Base-by-base conservation (phyloP, 345 rosid species). In the Aquilaria yunnanensis region DNA sequence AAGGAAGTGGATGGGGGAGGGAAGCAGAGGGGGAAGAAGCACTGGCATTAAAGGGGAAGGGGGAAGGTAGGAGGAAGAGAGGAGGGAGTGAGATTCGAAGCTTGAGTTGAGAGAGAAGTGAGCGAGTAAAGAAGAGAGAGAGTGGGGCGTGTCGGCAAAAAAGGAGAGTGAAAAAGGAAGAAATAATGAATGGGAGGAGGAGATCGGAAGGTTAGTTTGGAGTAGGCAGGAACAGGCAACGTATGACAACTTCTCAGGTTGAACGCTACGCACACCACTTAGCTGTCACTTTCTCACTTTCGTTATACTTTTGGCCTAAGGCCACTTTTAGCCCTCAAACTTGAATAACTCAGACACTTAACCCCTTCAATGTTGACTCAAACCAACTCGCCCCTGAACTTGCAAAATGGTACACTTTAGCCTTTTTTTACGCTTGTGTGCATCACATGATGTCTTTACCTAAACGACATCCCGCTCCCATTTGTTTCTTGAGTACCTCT, bases 31-130 rank as follows among this genome's bases (percentile, higher is more conserved):
- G 52, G 75, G 50, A 31, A 68, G 71, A 73, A 32, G 51, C 77
- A 71, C 43, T 52, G 75, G 76, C 85, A 77, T 80, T 80, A 80
- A 80, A 78, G 43, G 43, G 5, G 82, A n/a, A 75, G 62, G 61
- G 63, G 67, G 67, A 74, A 53, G 56, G 60, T 45, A 11, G 54
- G 57, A 58, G 14, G 10, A 8, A 74, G 66, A 60, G 50, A 37
- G 23, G 61, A 67, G 69, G 62, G 66, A 54, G 68, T 63, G 66
- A 71, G 78, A 80, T 75, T 71, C 80, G 68, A 78, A 78, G 77
- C 77, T 81, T 75, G 58, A 37, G 68, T 66, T 70, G 67, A 7
- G 65, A 63, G 73, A 60, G 68, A 75, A 71, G 53, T 66, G 77
- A 68, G 67, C 32, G 23, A 57, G 73, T 33, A 54, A 74, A 59